Evolutionary conservation across 768 basidiomycete genomes (phyloP), one percentile per base, ranked within the genome.

Genomic region (Coprinellus aureogranulatus): DNA sequence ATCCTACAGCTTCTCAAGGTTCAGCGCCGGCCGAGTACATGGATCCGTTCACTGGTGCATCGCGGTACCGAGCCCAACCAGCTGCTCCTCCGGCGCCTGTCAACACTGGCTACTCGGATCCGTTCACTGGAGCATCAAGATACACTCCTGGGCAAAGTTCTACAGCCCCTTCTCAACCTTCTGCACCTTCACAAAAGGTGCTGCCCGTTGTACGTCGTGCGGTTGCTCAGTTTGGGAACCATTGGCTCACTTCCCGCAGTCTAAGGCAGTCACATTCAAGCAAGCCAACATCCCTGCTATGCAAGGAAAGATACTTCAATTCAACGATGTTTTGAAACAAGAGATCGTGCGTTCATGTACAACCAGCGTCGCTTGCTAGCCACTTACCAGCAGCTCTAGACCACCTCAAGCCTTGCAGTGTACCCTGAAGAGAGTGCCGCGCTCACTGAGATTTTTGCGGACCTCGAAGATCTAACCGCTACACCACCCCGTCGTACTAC

Each of bases 281-380:
- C 90, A 93, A 76, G 91, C 86, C 2, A 84, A 81, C 68, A 80
- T 95, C 26, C 65, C 77, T 22, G 90, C 90, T 18, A 91, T 95
- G 85, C 86, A 84, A 65, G 78, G 79, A 22, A 95, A 95, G 70
- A 65, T 93, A 20, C 78, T 81, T 59, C 87, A 94, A 67, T 86
- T 94, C 50, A 81, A 92, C 62, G 84, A 88, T 44, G 80, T 72
- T 20, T 72, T 94, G 37, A 80, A 77, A 54, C 74, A 82, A 59
- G 88, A 90, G 67, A 87, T 85, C 53, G 91, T 94, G 65, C 62
- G 88, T 61, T 27, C 14, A 34, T 50, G 30, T 23, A 52, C 30
- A 58, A 54, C 39, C 26, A 51, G 42, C 46, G 25, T 47, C 41
- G n/a, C 23, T 14, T 2, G 12, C 10, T 20, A 34, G 48, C 45